Evolutionary conservation across 192 early-diverging fungal genomes (phyloP).

Genomic region (Coemansia sp.): DNA sequence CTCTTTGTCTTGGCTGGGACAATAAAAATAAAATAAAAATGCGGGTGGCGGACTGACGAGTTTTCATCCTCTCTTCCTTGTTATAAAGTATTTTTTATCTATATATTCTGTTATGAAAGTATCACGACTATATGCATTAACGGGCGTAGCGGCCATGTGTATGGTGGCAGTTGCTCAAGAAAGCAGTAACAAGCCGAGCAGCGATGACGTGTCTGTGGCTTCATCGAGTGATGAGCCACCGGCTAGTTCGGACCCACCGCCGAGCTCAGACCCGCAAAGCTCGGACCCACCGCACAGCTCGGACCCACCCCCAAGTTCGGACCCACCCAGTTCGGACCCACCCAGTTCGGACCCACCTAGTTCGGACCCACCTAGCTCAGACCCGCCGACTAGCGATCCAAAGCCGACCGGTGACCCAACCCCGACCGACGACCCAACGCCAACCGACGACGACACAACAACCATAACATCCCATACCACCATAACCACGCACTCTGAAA

Average conservation of each 20-base stretch:
- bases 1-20: neutral
- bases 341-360: neutral
- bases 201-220: neutral
- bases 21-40: neutral
- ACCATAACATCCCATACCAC: conserved; percentile 3
- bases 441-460: neutral
- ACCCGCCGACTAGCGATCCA: neutral
- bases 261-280: neutral
- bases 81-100: neutral
- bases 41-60: neutral
- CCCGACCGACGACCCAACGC: neutral
- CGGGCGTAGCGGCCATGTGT: neutral
- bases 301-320: neutral
- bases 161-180: neutral
- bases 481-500: neutral
- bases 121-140: neutral
- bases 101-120: neutral
- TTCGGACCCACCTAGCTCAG: neutral
- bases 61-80: too few species aligned
- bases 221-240: neutral
- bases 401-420: neutral
- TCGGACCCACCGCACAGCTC: neutral
- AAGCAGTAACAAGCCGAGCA: neutral
- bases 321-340: neutral
- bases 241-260: neutral